phyloP scores from a whole-genome alignment of 192 early-diverging fungal species.

The Coemansia sp. region DNA sequence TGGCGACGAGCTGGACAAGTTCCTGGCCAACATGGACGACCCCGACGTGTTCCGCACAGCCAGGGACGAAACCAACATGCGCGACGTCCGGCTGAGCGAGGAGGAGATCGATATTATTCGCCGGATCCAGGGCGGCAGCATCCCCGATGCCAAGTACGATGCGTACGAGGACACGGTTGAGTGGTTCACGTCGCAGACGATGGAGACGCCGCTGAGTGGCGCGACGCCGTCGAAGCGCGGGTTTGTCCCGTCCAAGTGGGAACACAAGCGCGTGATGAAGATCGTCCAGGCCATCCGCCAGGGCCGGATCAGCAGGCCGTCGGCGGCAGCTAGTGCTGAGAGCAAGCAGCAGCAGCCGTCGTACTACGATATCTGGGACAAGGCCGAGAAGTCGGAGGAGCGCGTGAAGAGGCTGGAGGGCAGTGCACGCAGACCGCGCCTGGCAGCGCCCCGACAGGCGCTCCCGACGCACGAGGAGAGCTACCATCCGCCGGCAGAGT shows the following conservation, averaged over 20 bases:
- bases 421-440: conserved; percentile 59
- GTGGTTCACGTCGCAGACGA: conserved; percentile 88
- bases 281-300: conserved; percentile 93
- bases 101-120: conserved; percentile 94
- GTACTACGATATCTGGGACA: conserved; percentile 90
- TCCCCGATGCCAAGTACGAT: conserved; percentile 83
- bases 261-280: conserved; percentile 94
- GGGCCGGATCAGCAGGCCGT: conserved; percentile 72
- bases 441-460: conserved; percentile 87
- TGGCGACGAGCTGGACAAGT: conserved; percentile 92
- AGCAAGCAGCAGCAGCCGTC: conserved; percentile 50
- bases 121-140: conserved; percentile 75
- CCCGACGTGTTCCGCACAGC: conserved; percentile 88
- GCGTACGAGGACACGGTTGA: conserved; percentile 94
- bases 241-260: conserved; percentile 93
- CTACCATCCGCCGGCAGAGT: conserved; percentile 97
- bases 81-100: conserved; percentile 81
- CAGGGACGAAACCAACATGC: conserved; percentile 76
- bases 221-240: conserved; percentile 95
- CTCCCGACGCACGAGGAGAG: conserved; percentile 91
- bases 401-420: conserved; percentile 56
- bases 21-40: conserved; percentile 89
- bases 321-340: conserved; percentile 44
- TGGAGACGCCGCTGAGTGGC: conserved; percentile 77
- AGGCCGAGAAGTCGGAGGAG: conserved; percentile 55